Evolutionary conservation across 768 basidiomycete genomes (phyloP), one percentile per base, ranked within the genome.

Genomic region (Pleurotus djamor): DNA sequence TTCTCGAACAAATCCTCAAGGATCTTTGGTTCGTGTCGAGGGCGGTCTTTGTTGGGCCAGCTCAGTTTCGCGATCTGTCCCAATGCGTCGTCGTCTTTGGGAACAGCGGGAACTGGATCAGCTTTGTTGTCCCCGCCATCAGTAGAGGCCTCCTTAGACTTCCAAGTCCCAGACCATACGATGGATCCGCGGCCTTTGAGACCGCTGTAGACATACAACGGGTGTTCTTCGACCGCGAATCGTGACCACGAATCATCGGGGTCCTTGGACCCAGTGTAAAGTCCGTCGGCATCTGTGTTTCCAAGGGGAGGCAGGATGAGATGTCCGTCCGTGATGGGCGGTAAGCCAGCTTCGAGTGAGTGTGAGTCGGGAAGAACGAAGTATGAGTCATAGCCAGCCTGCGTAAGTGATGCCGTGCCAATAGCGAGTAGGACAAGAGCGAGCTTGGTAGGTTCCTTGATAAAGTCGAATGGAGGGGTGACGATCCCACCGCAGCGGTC

Each of bases 401-500:
- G 36, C 10, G 48, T 3, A n/a, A 50, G 38, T 10, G 38, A 10
- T n/a, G 38, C 38, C n/a, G 1, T 9, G 9, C 38, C 38, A 4
- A 41, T 41, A 37, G 37, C 58, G 50, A 43, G 48, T 56, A 8
- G 36, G 13, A 65, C 55, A 14, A 71, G 61, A 1, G 69, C 67
- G 10, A 74, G 62, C 2, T 49, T 48, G 4, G 61, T 28, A 12
- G 62, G 60, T 0, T 63, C 47, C 16, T 65, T 21, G 3, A 55
- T 28, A 36, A 70, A 64, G 49, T 69, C 37, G 59, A 71, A 73
- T 7, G 28, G 9, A 2, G 17, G 43, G 7, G 65, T 57, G 16
- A 59, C 61, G 17, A 68, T 57, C 4, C 67, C 58, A 14, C 67
- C 66, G 9, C 60, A 48, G n/a, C 70, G 61, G 59, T 74, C 71